Evolutionary conservation across 768 basidiomycete genomes (phyloP), one percentile per base, ranked within the genome.

Genomic region (Boletellus ananas): DNA sequence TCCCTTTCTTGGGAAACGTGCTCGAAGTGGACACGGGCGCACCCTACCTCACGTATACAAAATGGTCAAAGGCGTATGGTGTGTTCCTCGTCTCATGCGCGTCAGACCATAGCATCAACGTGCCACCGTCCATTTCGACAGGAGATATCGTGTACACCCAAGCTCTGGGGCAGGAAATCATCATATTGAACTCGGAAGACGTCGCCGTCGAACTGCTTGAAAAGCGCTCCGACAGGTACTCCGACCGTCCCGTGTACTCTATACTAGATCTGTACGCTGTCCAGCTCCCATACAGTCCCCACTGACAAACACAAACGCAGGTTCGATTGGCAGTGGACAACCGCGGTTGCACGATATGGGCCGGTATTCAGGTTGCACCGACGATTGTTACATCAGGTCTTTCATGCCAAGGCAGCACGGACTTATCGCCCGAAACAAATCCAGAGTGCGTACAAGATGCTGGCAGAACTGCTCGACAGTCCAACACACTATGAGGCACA

Each of bases 121-220:
- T 13, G 18, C n/a, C n/a, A n/a, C n/a, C n/a, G n/a, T 23, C 17
- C 1, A 18, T 16, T 27, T 27, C 25, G 8, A 43, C 29, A 53
- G 50, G 54, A 3, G 51, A 47, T 12, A 40, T 62, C n/a, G 25
- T 55, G 6, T 34, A 53, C 16, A 35, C 16, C 0, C 41, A 27
- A 17, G 55, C 78, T 31, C 62, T 81, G 46, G 69, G 71, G 31
- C 72, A 75, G 49, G 67, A 76, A 1, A 69, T 81, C 62, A 55
- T 83, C 43, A 65, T 81, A 42, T 59, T 84, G 44, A 81, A 76
- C 64, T n/a, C n/a, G n/a, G n/a, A n/a, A n/a, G n/a, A n/a, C n/a
- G n/a, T n/a, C n/a, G n/a, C n/a, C n/a, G n/a, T n/a, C n/a, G n/a
- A n/a, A n/a, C n/a, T n/a, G n/a, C n/a, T n/a, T n/a, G n/a, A n/a